Conservation (phyloP, 129 eudicot genomes). For the Centella asiatica region DNA sequence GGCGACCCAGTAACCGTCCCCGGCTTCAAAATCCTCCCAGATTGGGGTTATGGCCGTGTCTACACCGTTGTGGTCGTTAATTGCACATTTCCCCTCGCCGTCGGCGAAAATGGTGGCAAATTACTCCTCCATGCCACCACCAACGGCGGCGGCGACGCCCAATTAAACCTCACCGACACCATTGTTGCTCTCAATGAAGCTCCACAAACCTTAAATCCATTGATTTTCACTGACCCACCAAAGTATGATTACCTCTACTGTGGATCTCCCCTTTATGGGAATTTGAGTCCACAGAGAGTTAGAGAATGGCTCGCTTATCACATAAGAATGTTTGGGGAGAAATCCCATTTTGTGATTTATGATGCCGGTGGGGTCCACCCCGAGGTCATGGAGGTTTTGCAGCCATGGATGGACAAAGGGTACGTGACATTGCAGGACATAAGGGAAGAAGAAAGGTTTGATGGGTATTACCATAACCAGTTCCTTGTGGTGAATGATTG, state of each 20-base stretch:
- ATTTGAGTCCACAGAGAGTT: constrained; percentile 54
- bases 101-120: constrained; percentile 34
- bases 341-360: constrained; percentile 66
- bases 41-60: constrained; percentile 86
- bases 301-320: constrained; percentile 90
- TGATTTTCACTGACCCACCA: constrained; percentile 28
- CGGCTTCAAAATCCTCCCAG: constrained; percentile 58
- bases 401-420: constrained; percentile 76
- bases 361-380: constrained; percentile 80
- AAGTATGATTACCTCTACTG: constrained; percentile 75
- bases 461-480: constrained; percentile 82
- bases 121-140: constrained; percentile 50
- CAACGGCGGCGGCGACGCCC: constrained; percentile 48
- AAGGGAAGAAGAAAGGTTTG: constrained; percentile 59
- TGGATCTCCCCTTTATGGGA: constrained; percentile 65
- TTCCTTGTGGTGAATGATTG: constrained; percentile 79
- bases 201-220: constrained; percentile 23
- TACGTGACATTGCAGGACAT: constrained; percentile 61
- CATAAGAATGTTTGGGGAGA: constrained; percentile 50
- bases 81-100: constrained; percentile 53
- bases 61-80: constrained; percentile 78
- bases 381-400: constrained; percentile 62
- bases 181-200: constrained; percentile 43
- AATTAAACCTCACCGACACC: constrained; percentile 40
- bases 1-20: constrained; percentile 4